These are phyloP conservation scores for thale cress (Arabidopsis thaliana) DNA, from an alignment of 345 rosid species.

Conservation along the genomic window DNA sequence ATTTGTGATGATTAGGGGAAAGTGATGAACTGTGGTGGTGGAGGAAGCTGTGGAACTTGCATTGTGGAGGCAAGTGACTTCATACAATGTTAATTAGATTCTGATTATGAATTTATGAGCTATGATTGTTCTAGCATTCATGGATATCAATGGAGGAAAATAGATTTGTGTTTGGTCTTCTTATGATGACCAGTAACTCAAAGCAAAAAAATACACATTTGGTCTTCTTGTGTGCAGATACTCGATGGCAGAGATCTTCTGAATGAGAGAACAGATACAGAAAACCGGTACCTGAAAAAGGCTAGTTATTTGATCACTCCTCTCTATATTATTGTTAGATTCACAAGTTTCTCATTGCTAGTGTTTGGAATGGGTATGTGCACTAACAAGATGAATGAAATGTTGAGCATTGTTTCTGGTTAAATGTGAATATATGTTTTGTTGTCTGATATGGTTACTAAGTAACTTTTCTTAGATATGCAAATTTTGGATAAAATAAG, in stretches of 20 bases:
- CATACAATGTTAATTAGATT: not conserved
- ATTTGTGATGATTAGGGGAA: slow-evolving; percentile 64
- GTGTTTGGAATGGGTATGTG: slow-evolving; percentile 9
- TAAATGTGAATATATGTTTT: not conserved
- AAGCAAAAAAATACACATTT: not conserved
- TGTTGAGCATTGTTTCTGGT: slow-evolving; percentile 4
- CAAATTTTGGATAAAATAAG: not conserved
- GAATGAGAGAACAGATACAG: slow-evolving; percentile 78
- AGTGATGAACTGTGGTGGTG: slow-evolving; percentile 94
- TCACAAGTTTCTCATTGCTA: not conserved
- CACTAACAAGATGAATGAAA: not conserved
- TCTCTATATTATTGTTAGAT: not conserved
- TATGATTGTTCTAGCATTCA: slow-evolving; percentile 3
- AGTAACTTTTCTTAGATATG: slow-evolving; percentile 1
- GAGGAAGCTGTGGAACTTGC: slow-evolving; percentile 95
- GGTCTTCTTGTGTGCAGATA: slow-evolving; percentile 56
- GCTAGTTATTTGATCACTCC: slow-evolving; percentile 37
- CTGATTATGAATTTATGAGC: not conserved
- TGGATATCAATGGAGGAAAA: not conserved
- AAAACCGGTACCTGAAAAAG: slow-evolving; percentile 71
- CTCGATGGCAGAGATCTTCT: slow-evolving; percentile 73
- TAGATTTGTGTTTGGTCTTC: slow-evolving; percentile 8
- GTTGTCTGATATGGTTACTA: not conserved
- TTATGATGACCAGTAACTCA: slow-evolving; percentile 11
- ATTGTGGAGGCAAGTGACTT: slow-evolving; percentile 71